Evolutionary conservation across 306 rosid genomes (phyloP), one percentile per base, ranked within the genome.

Genomic region (Cucurbita argyrosperma): DNA sequence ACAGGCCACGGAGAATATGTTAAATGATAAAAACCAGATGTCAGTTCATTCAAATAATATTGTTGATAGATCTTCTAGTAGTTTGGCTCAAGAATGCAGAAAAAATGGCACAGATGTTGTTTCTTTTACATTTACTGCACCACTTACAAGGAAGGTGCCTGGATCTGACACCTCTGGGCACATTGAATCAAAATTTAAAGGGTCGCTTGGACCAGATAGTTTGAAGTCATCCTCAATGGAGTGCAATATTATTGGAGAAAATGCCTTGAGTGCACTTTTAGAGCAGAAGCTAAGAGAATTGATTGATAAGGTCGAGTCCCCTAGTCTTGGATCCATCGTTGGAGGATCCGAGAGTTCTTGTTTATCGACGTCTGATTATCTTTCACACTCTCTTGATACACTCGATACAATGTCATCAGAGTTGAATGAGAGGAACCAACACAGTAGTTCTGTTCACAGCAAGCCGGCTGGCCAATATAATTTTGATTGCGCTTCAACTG

Each of bases 91-190:
- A 67, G 90, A 90, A 42, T 79, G 77, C 61, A 86, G 75, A 82
- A 93, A 74, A 81, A 87, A 90, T 65, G 97, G 90, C 72, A 84
- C 84, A 77, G 98, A 93, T 80, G 92, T 93, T 66, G 92, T 93
- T 80, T 93, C 98, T 72, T 93, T 93, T 83, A 93, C 98, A 76
- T 93, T 93, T 81, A 90, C 98, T 23, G 86, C 98, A 51, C 98
- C 98, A 8, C 85, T 93, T 75, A 65, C 94, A 61, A 83, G 90
- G 77, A 82, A 77, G 77, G 79, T 59, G 67, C 81, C 85, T 38
- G 86, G 85, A 79, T 83, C 85, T 50, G 96, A 86, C 71, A 78
- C 80, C 72, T 80, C 90, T 35, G 76, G 81, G 59, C 86, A 79
- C 74, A 72, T 74, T 76, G 70, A 60, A 51, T 82, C 80, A 72